phyloP scores from a whole-genome alignment of 352 stramenopile species.

The Pythium insidiosum region DNA sequence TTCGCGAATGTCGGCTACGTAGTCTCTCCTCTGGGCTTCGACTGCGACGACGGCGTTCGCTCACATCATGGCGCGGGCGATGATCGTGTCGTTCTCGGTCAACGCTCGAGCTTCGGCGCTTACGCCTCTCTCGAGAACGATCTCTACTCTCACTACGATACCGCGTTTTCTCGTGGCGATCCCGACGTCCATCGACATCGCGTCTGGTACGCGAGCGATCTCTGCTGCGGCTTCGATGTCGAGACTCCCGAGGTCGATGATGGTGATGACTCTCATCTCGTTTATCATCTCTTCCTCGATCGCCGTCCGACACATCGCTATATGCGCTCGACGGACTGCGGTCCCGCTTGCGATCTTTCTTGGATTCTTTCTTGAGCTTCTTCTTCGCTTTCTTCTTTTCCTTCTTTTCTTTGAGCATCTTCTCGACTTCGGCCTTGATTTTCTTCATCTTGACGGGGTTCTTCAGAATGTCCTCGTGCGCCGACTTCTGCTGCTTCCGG shows the following conservation, averaged over 20 bases:
- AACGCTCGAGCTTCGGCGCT: too few relatives aligned
- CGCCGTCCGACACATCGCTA: conserved; percentile 8
- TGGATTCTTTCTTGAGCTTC: conserved; percentile 58
- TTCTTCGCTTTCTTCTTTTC: conserved; percentile 63
- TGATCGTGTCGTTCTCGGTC: too few relatives aligned
- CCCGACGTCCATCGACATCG: too few relatives aligned
- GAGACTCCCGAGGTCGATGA: background rate
- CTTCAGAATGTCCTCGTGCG: conserved; percentile 82
- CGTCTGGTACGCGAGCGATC: too few relatives aligned
- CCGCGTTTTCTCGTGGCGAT: too few relatives aligned
- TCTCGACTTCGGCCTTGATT: conserved; percentile 78
- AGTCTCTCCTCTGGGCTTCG: background rate
- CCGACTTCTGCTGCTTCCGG: conserved; percentile 67
- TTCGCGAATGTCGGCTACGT: background rate
- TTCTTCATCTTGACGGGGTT: conserved; percentile 87
- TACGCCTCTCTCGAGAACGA: too few relatives aligned
- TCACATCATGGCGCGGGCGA: too few relatives aligned
- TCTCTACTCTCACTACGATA: too few relatives aligned
- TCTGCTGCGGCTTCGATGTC: too few relatives aligned
- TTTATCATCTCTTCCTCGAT: background rate
- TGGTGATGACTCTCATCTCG: conserved; percentile 7
- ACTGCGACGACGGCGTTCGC: too few relatives aligned
- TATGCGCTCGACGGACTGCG: conserved; percentile 11
- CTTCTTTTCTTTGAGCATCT: conserved; percentile 74
- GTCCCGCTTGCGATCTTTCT: conserved; percentile 40